Base-by-base conservation (phyloP, 148 eudicot genomes). In the Arbutus unedo region DNA sequence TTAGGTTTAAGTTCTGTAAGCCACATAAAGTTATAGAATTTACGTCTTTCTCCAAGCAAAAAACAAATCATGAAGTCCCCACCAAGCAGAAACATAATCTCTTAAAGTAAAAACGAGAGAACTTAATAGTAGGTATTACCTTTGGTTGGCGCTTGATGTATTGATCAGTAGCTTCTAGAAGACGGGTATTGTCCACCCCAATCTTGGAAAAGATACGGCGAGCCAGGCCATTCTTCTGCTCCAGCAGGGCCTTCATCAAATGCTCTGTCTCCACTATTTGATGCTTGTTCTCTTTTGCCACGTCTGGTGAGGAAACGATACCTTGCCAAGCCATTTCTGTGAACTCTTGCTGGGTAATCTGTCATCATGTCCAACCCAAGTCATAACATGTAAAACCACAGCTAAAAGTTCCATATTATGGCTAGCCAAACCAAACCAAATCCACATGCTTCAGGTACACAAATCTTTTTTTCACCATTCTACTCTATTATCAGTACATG, bases 261-360 rank as follows among this genome's bases (percentile, higher is more conserved):
- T 96, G 99, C 86, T 96, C 99, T 0, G 99, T 94, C 94, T 96
- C 98, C 86, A 96, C 94, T 51, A 96, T 96, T 89, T 96, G 99
- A 86, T 96, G 99, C 84, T 94, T 96, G 73, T 94, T 91, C 85
- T 94, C 98, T 82, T 93, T 96, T 19, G 99, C 99, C 86, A 93
- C 91, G 81, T 96, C 99, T 18, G 99, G 99, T 9, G 95, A 94
- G 21, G 98, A 87, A 54, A 94, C 97, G 83, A 96, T 90, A 56
- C 95, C 91, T 93, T 96, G 99, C 99, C 99, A 96, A 48, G 99
- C 99, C 97, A 91, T 96, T 62, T 96, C 99, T 2, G 99, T 96
- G 57, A 94, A 96, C 62, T 96, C 99, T 88, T 91, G 91, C 78
- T 96, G 98, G 49, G 93, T 86, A 84, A 96, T 96, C 99, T 96